phyloP scores from a whole-genome alignment of 257 asterid species.

The Coffea eugenioides region DNA sequence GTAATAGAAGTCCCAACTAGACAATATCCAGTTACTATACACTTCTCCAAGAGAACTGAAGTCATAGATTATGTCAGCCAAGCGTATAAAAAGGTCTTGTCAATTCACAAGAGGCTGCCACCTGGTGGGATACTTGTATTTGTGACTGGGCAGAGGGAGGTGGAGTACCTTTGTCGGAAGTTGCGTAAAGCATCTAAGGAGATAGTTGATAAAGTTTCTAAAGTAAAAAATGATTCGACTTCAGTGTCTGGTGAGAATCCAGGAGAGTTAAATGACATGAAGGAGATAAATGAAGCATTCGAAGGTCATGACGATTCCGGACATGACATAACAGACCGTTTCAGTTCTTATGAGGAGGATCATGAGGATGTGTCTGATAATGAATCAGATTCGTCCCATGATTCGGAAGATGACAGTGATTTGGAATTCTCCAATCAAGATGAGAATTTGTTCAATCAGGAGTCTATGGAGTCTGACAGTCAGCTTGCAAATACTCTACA shows the following conservation, averaged over 20 bases:
- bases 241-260: conserved; percentile 36
- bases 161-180: conserved; percentile 73
- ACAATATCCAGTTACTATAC: conserved; percentile 79
- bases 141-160: conserved; percentile 94
- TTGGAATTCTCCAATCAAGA: conserved; percentile 48
- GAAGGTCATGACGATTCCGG: conserved; percentile 50
- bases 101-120: conserved; percentile 91
- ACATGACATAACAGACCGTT: conserved; percentile 66
- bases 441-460: conserved; percentile 36
- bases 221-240: conserved; percentile 28
- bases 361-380: conserved; percentile 45
- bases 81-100: conserved; percentile 75
- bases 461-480: conserved; percentile 33
- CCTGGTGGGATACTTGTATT: conserved; percentile 95
- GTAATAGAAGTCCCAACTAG: conserved; percentile 84
- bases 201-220: conserved; percentile 35
- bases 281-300: conserved; percentile 78
- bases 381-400: conserved; percentile 57
- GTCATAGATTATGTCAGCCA: conserved; percentile 78
- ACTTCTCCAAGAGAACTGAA: conserved; percentile 88
- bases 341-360: conserved; percentile 45
- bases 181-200: conserved; percentile 58
- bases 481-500: conserved; percentile 38
- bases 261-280: conserved; percentile 45
- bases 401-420: conserved; percentile 79